Percentiles rank a stretch among this genome's conserved stretches.
phyloP scores from a whole-genome alignment of 2,329 filamentous ascomycete species.

The Penicillium sp. region DNA sequence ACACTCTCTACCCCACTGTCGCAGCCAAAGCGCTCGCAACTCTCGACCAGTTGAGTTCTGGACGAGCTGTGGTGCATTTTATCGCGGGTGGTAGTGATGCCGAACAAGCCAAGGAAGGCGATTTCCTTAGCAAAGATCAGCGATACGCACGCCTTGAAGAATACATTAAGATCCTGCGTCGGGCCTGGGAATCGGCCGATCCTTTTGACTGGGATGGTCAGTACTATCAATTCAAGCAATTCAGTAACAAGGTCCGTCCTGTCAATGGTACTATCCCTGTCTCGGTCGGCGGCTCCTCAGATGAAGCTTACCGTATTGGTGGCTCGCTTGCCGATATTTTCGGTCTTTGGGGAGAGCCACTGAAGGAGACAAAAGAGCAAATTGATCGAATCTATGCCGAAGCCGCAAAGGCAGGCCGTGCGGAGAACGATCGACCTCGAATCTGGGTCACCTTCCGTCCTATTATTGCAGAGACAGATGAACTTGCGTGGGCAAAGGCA shows the following conservation, averaged over 20 bases:
- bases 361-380: conserved; percentile 66
- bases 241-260: conserved; percentile 59
- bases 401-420: conserved; percentile 60
- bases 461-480: conserved; percentile 64
- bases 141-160: conserved; percentile 63
- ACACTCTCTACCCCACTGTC: conserved; percentile 65
- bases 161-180: conserved; percentile 63
- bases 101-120: conserved; percentile 64
- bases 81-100: conserved; percentile 65
- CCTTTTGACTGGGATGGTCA: conserved; percentile 65
- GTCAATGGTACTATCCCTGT: conserved; percentile 59
- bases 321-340: conserved; percentile 65
- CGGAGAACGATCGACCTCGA: conserved; percentile 56
- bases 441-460: conserved; percentile 69
- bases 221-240: conserved; percentile 64
- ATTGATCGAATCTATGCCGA: conserved; percentile 64
- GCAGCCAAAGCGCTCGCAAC: conserved; percentile 65
- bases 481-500: conserved; percentile 65
- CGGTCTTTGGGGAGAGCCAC: conserved; percentile 65
- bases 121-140: conserved; percentile 61
- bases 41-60: conserved; percentile 61
- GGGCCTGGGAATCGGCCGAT: conserved; percentile 60
- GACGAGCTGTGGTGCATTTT: conserved; percentile 64
- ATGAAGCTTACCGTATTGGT: conserved; percentile 63
- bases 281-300: conserved; percentile 63